These are phyloP conservation scores for Boletus sensibilis DNA, from an alignment of 768 basidiomycete genomes.

Conservation along the genomic window DNA sequence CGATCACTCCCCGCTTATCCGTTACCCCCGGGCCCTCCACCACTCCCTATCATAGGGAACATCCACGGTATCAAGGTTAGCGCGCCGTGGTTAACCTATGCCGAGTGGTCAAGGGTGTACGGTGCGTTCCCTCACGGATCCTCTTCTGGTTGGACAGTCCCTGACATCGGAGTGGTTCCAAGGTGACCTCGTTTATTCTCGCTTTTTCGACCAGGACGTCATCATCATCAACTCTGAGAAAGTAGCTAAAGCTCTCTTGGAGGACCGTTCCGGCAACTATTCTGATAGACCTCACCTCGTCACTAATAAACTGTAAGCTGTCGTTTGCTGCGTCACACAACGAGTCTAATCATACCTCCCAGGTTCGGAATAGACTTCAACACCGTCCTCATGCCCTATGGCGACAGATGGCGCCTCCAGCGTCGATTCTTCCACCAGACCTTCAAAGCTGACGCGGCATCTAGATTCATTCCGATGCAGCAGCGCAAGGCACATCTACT, in stretches of 20 bases:
- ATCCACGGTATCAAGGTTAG: conserved; percentile 4
- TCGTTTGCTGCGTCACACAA: not conserved
- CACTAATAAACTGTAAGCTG: conserved; percentile 12
- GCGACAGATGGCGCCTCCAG: conserved; percentile 20
- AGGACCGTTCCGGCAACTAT: conserved; percentile 22
- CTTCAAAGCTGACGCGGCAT: conserved; percentile 8
- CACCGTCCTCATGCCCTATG: conserved; percentile 15
- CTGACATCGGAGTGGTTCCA: not conserved
- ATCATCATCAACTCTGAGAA: conserved; percentile 17
- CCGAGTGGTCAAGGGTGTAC: conserved; percentile 11
- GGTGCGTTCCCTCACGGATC: not conserved
- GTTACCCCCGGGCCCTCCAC: conserved; percentile 12
- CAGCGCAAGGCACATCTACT: conserved; percentile 9
- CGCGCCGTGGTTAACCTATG: conserved; percentile 15
- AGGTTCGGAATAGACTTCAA: conserved; percentile 22
- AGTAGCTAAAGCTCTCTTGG: conserved; percentile 12
- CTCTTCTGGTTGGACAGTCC: not conserved
- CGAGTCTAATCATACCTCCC: not conserved
- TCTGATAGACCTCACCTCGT: conserved; percentile 16
- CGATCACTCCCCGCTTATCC: not conserved
- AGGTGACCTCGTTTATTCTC: conserved; percentile 17
- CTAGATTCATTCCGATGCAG: conserved; percentile 18
- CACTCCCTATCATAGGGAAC: conserved; percentile 19
- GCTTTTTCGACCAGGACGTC: conserved; percentile 10
- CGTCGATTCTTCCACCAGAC: conserved; percentile 20